Evolutionary conservation across 805 yeast genomes (phyloP), one percentile per base, ranked within the genome.

Genomic region (Ogataea ramenticola): DNA sequence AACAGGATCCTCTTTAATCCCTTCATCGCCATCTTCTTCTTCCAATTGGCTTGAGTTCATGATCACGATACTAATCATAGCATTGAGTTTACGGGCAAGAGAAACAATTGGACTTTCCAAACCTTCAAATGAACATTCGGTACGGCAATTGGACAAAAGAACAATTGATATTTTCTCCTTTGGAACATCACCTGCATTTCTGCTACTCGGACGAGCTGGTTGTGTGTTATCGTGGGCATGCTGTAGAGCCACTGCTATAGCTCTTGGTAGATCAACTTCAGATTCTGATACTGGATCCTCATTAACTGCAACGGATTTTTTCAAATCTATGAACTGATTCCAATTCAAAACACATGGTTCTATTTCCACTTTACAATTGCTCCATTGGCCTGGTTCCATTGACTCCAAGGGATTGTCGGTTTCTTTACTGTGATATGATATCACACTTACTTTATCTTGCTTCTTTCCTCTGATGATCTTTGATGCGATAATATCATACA

Each of bases 401-500:
- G 27, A 43, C 31, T 54, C 49, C 50, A 58, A 46, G 10, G 55
- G 55, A 44, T 60, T 59, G 5, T 43, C 41, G 2, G 64, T 60
- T n/a, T 44, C 46, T 11, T 45, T 39, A 42, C 57, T 58, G 43
- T 61, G 65, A 9, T 53, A 39, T 8, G 53, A 52, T 3, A 51
- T 51, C 8, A 60, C 39, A 1, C 57, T 53, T 15, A 58, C 48
- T 27, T 43, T 48, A 32, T 61, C 65, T 7, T 47, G 45, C 43
- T 58, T 58, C 44, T 57, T 58, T 2, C 55, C 60, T 20, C 56
- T 44, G 14, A 53, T 16, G 2, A 54, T 47, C 43, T 64, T 65
- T 20, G 52, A 46, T 1, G 64, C 53, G 9, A 74, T 58, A n/a
- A 64, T 50, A 39, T 69, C 70, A 36, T 64, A 61, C 16, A 76